Evolutionary conservation across 805 yeast genomes (phyloP).

Genomic region (Starmerella floris): DNA sequence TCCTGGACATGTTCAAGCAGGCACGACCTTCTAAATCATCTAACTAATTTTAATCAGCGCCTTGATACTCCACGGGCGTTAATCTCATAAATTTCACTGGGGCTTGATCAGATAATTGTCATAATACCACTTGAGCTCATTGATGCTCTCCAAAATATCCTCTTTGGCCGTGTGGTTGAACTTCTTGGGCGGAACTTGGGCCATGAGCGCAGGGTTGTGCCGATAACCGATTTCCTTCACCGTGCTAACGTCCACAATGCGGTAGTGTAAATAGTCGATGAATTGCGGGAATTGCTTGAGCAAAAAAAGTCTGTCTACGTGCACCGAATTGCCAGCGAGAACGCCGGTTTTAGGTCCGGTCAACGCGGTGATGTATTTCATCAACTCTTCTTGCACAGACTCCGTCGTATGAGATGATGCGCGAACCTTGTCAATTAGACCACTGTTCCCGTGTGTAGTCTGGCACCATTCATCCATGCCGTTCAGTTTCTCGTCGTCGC

Average conservation of each 20-base stretch:
- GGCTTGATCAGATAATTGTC: constrained; percentile 38
- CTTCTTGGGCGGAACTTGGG: constrained; percentile 46
- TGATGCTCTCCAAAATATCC: constrained; percentile 82
- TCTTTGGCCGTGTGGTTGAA: constrained; percentile 73
- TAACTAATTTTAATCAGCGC: no score
- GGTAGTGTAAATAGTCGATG: constrained; percentile 44
- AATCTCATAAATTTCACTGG: no score
- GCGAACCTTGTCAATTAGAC: constrained; percentile 61
- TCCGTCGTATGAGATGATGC: constrained; percentile 39
- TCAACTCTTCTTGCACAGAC: constrained; percentile 53
- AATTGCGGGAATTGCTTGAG: constrained; percentile 69
- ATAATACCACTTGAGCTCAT: constrained; percentile 64
- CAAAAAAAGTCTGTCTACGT: constrained; percentile 81
- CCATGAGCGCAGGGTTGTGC: constrained; percentile 54
- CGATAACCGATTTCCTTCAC: constrained; percentile 68
- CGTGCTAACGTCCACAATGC: constrained; percentile 83
- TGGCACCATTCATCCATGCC: constrained; percentile 83
- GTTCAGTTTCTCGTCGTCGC: constrained; percentile 46
- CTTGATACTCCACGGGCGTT: no score
- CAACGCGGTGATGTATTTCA: constrained; percentile 43
- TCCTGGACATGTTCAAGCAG: constrained; percentile 27
- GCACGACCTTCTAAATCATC: constrained; percentile 1
- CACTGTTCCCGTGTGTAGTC: constrained; percentile 60
- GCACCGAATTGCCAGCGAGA: constrained; percentile 83
- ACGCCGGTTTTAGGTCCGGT: constrained; percentile 42